Evolutionary conservation across 257 asterid genomes (phyloP).

Genomic region (Solanum tarijense): DNA sequence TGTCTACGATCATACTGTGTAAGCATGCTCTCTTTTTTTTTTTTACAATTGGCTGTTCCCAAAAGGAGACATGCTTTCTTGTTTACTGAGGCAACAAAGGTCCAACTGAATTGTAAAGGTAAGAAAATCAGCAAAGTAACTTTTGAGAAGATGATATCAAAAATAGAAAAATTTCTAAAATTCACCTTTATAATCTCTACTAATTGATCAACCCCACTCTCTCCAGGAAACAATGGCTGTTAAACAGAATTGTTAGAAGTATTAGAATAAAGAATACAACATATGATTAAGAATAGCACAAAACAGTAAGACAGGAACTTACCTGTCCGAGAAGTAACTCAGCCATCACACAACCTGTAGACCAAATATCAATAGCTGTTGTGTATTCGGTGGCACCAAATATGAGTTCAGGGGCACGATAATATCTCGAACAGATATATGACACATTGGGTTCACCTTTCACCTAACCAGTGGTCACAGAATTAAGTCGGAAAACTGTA

Average conservation of each 20-base stretch:
- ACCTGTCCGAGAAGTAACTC: constrained; percentile 97
- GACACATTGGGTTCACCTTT: constrained; percentile 97
- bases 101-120: background rate
- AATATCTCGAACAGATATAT: constrained; percentile 91
- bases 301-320: background rate
- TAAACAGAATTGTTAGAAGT: constrained; percentile 17
- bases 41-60: background rate
- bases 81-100: background rate
- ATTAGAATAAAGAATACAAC: constrained; percentile 1
- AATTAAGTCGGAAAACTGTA: background rate
- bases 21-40: background rate
- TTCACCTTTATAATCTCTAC: constrained; percentile 92
- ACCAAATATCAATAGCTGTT: constrained; percentile 94
- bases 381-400: constrained; percentile 99
- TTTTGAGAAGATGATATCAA: background rate
- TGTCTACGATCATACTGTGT: background rate
- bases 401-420: constrained; percentile 98
- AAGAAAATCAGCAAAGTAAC: background rate
- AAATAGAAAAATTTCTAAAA: background rate
- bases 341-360: constrained; percentile 97
- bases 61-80: background rate
- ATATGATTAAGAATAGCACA: background rate
- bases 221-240: constrained; percentile 98
- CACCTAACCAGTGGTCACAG: constrained; percentile 45
- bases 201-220: constrained; percentile 97